Percentiles rank a stretch among this genome's conserved stretches.
phyloP scores from a whole-genome alignment of 2,329 filamentous ascomycete species.

The Lizonia empirigonia region DNA sequence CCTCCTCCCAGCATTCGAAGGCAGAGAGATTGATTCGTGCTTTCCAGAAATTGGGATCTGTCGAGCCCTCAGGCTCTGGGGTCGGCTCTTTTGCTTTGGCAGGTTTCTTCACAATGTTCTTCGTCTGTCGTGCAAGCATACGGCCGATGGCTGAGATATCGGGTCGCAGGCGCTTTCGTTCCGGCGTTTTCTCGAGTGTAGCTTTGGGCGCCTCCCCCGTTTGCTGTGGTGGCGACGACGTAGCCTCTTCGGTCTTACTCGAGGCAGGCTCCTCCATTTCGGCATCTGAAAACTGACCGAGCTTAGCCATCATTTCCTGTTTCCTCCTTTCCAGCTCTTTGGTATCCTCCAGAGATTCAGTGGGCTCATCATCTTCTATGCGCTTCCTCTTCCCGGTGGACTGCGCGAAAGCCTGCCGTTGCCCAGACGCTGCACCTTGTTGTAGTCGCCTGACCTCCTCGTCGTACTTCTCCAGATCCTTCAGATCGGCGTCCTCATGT shows the following conservation, averaged over 20 bases:
- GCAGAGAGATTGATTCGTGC: slow-evolving; percentile 75
- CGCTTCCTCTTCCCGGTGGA: slow-evolving; percentile 33
- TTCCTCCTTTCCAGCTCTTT: slow-evolving; percentile 31
- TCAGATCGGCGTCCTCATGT: slow-evolving; percentile 56
- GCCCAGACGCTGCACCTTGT: neutral
- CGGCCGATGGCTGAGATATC: slow-evolving; percentile 36
- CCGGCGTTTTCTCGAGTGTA: slow-evolving; percentile 15
- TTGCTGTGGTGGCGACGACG: neutral
- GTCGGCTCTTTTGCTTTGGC: slow-evolving; percentile 26
- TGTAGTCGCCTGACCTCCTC: slow-evolving; percentile 27
- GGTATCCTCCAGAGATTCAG: slow-evolving; percentile 5
- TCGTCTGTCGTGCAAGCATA: slow-evolving; percentile 40
- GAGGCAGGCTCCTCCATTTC: slow-evolving; percentile 2
- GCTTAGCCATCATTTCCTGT: slow-evolving; percentile 30
- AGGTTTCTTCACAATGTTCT: slow-evolving; percentile 27
- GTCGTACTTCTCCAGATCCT: slow-evolving; percentile 58
- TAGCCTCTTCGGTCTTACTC: neutral
- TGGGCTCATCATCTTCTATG: slow-evolving; percentile 27
- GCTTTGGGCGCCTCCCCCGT: neutral
- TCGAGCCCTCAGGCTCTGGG: slow-evolving; percentile 32
- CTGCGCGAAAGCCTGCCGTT: slow-evolving; percentile 15
- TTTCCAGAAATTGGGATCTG: slow-evolving; percentile 71
- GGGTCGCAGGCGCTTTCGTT: slow-evolving; percentile 33
- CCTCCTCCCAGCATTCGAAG: slow-evolving; percentile 77
- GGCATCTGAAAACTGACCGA: slow-evolving; percentile 11